A percentile compares a stretch with the other conserved stretches of the same genome.
phyloP scores from a whole-genome alignment of 2,329 filamentous ascomycete genomes.

The Botryotinia narcissicola region DNA sequence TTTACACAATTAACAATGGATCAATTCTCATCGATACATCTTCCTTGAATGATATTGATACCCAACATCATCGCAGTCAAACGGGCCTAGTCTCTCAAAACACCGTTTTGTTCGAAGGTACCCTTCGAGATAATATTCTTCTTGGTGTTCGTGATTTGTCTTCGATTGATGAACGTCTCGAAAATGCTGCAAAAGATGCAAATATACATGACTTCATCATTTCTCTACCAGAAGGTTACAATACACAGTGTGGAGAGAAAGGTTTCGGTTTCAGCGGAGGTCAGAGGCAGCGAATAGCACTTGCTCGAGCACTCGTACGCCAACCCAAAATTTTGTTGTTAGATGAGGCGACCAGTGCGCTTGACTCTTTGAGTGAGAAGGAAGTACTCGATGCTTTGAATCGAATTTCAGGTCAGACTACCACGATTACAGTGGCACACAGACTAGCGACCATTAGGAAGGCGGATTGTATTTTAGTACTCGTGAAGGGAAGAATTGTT shows the following conservation, averaged over 20 bases:
- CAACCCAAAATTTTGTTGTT: slow-evolving; percentile 81
- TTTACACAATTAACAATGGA: slow-evolving; percentile 72
- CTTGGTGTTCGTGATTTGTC: slow-evolving; percentile 60
- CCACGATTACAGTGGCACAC: slow-evolving; percentile 75
- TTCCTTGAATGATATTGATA: neutral
- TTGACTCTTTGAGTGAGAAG: slow-evolving; percentile 73
- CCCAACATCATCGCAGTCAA: neutral
- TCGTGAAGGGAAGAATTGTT: slow-evolving; percentile 24
- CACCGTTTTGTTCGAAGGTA: slow-evolving; percentile 52
- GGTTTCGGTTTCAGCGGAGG: slow-evolving; percentile 81
- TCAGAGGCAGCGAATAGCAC: slow-evolving; percentile 87
- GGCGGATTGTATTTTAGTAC: slow-evolving; percentile 25
- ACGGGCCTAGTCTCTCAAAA: slow-evolving; percentile 47
- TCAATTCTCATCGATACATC: neutral
- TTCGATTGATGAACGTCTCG: slow-evolving; percentile 52
- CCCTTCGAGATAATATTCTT: slow-evolving; percentile 65
- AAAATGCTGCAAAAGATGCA: slow-evolving; percentile 47
- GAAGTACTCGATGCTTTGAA: slow-evolving; percentile 70
- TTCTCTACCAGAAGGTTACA: slow-evolving; percentile 63
- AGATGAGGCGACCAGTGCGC: slow-evolving; percentile 75
- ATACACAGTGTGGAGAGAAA: slow-evolving; percentile 81
- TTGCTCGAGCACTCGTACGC: slow-evolving; percentile 82
- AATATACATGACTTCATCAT: slow-evolving; percentile 52
- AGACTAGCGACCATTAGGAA: slow-evolving; percentile 69
- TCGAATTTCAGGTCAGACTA: slow-evolving; percentile 44